Evolutionary conservation across 2,329 filamentous ascomycete species (phyloP).

Genomic region (Sarocladiaceae sp.): DNA sequence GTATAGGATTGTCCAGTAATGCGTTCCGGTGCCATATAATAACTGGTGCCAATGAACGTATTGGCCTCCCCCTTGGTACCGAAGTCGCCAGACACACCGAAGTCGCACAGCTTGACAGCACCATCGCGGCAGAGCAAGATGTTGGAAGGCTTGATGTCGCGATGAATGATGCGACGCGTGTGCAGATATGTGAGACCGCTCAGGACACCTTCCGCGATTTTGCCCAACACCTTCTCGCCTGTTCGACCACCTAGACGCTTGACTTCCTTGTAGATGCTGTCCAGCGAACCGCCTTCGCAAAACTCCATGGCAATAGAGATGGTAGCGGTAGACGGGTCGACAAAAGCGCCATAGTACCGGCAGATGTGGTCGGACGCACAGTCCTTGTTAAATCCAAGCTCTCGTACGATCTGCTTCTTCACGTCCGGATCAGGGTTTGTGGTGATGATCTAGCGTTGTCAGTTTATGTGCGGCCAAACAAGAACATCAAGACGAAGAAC

Average conservation of each 20-base stretch:
- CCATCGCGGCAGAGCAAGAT: constrained; percentile 90
- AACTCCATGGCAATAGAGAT: constrained; percentile 99
- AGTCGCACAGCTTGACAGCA: constrained; percentile 96
- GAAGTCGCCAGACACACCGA: constrained; percentile 95
- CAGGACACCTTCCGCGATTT: constrained; percentile 92
- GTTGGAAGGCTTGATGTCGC: constrained; percentile 98
- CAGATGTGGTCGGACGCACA: constrained; percentile 96
- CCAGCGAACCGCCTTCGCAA: constrained; percentile 91
- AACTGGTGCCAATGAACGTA: constrained; percentile 97
- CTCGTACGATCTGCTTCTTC: constrained; percentile 96
- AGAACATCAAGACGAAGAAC: constrained; percentile 16
- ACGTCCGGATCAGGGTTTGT: constrained; percentile 97
- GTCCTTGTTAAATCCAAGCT: constrained; percentile 96
- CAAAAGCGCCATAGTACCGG: constrained; percentile 94
- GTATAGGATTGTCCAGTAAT: constrained; percentile 98
- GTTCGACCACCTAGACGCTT: constrained; percentile 92
- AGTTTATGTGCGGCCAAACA: background rate
- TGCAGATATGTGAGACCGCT: constrained; percentile 93
- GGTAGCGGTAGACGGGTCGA: constrained; percentile 91
- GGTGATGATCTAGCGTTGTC: constrained; percentile 73
- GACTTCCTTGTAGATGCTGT: constrained; percentile 96
- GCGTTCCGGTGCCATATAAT: constrained; percentile 98
- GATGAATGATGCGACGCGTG: constrained; percentile 93
- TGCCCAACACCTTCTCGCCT: constrained; percentile 94
- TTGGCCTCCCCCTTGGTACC: constrained; percentile 98